A percentile compares a stretch with the other conserved stretches of the same genome.
Evolutionary conservation across 805 yeast genomes (phyloP).

Genomic region (Candida boleticola): DNA sequence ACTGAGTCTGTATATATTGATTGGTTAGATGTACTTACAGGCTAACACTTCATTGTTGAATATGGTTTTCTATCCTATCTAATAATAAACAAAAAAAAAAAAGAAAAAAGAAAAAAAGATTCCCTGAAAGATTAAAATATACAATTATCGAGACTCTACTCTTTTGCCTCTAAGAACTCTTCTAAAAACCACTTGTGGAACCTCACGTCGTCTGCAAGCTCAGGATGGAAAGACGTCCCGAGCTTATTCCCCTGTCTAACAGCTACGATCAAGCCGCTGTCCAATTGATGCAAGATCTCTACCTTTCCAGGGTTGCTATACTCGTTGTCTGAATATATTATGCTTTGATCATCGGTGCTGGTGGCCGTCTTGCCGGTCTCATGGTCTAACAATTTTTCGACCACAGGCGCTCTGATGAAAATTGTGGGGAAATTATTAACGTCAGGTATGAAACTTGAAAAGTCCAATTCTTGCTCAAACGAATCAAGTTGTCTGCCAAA

Average conservation of each 20-base stretch:
- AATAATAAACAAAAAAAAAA: too few relatives aligned
- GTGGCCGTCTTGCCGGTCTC: conserved; percentile 7
- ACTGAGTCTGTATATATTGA: too few relatives aligned
- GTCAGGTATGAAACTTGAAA: conserved; percentile 40
- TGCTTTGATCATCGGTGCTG: conserved; percentile 3
- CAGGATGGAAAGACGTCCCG: conserved; percentile 84
- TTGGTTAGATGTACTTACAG: too few relatives aligned
- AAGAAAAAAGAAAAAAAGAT: too few relatives aligned
- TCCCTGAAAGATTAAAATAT: too few relatives aligned
- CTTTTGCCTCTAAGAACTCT: conserved; percentile 56
- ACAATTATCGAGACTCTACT: too few relatives aligned
- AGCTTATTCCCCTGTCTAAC: conserved; percentile 64
- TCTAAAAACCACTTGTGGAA: conserved; percentile 72
- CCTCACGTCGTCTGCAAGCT: conserved; percentile 54
- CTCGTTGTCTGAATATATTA: conserved; percentile 19
- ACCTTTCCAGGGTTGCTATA: conserved; percentile 30
- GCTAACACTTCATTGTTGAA: too few relatives aligned
- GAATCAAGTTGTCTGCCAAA: conserved; percentile 78
- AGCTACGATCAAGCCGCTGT: conserved; percentile 56
- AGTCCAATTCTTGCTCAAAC: conserved; percentile 49
- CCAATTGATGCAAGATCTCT: conserved; percentile 40
- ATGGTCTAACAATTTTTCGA: conserved; percentile 22
- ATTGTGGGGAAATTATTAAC: conserved; percentile 43
- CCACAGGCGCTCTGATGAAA: conserved; percentile 78
- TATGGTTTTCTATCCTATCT: too few relatives aligned